phyloP scores from a whole-genome alignment of 352 stramenopile species.

The Globisporangium paroecandrum region DNA sequence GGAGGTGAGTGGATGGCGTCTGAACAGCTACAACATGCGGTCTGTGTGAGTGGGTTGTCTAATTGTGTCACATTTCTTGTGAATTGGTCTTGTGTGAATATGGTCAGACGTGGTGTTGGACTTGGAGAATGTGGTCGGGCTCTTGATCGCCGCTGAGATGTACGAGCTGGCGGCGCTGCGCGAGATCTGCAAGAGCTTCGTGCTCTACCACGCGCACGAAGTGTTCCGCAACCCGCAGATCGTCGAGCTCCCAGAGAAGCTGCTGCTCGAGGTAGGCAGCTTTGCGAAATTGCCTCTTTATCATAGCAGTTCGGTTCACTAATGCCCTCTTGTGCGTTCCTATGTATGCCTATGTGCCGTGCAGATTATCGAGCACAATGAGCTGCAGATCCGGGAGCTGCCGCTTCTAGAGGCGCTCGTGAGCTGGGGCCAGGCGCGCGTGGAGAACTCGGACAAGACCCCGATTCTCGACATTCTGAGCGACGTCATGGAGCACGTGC shows the following conservation, averaged over 20 bases:
- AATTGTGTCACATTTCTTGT: neutral
- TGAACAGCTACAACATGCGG: too few species aligned
- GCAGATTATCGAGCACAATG: conserved; percentile 69
- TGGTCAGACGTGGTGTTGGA: conserved; percentile 61
- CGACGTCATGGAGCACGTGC: conserved; percentile 81
- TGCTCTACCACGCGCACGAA: conserved; percentile 77
- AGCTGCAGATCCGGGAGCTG: conserved; percentile 83
- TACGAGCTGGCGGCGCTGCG: conserved; percentile 76
- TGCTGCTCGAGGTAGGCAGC: conserved; percentile 57
- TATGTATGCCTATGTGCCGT: neutral
- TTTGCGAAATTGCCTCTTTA: neutral
- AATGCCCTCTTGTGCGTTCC: neutral
- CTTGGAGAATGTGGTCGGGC: conserved; percentile 65
- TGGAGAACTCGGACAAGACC: conserved; percentile 37
- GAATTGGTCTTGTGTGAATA: neutral
- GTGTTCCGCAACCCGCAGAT: conserved; percentile 76
- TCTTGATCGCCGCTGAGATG: conserved; percentile 81
- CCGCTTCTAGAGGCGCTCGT: conserved; percentile 76
- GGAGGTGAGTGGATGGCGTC: conserved; percentile 30
- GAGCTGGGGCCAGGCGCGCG: conserved; percentile 73
- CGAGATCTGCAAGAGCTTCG: conserved; percentile 81
- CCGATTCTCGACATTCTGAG: conserved; percentile 51
- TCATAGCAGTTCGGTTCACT: neutral
- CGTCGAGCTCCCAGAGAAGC: conserved; percentile 77
- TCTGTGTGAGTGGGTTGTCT: neutral